Conservation (phyloP, 495 filamentous ascomycete species). For the Penicillium pulvis region DNA sequence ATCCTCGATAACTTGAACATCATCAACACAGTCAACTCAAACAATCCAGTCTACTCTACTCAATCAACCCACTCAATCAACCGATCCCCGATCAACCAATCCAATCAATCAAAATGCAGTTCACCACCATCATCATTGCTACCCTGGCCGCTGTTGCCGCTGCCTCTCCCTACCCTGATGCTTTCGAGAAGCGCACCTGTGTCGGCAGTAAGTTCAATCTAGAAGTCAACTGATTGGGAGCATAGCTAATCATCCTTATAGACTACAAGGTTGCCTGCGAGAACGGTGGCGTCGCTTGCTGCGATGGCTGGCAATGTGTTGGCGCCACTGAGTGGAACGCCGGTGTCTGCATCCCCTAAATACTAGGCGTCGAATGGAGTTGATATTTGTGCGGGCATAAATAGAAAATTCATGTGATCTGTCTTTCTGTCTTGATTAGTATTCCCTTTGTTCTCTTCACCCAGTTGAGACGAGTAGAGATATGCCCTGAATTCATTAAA, state of each 20-base stretch:
- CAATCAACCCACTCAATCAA: not conserved
- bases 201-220: not conserved
- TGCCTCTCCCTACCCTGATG: not conserved
- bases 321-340: not conserved
- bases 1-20: not conserved
- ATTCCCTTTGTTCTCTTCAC: no score
- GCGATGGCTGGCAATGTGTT: not conserved
- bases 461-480: no score
- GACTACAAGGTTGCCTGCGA: not conserved
- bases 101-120: not conserved
- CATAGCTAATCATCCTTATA: not conserved
- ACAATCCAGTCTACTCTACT: not conserved
- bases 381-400: constrained; percentile 1
- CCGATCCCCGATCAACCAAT: not conserved
- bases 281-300: not conserved
- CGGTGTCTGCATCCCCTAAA: not conserved
- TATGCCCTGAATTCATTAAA: no score
- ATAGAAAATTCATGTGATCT: constrained; percentile 10
- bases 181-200: not conserved
- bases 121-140: not conserved
- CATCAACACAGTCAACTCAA: not conserved
- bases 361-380: not conserved
- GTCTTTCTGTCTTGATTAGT: not conserved
- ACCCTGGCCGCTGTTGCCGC: not conserved
- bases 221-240: not conserved